Base-by-base conservation (phyloP, 164 flowering plant species). In the Malania oleifera region DNA sequence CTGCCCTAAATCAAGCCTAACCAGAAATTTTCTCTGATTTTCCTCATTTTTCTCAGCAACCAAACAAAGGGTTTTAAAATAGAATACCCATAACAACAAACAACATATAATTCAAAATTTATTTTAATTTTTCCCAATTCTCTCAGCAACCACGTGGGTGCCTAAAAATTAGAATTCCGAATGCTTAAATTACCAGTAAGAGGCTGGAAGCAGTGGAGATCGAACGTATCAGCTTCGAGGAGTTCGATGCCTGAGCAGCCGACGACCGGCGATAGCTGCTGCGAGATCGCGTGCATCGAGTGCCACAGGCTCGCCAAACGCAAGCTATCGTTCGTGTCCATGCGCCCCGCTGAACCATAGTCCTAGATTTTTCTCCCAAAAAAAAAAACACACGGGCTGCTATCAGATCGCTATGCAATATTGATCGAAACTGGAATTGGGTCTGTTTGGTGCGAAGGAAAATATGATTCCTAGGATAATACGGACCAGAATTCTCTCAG, bases 231-330 rank as follows among this genome's bases (percentile, higher is more conserved):
- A 1, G 98, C 97, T 72, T 92, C 87, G 23, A 87, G 92, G 6
- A 89, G 86, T 55, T 89, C 97, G 52, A 92, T 80, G 0, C 97
- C 98, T 0, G 73, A 59, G 62, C 97, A 89, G n/a, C 96, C 96
- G 24, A 65, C 45, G 23, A 70, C 73, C 0, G 98, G 98, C 3
- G 95, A 92, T 5, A 89, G 58, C 65, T 92, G 97, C 76, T 92
- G 97, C 40, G 98, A 92, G 62, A 92, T 92, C 1, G 97, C 98
- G 38, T 87, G 97, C 98, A 89, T 89, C 2, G 97, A 92, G 65
- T 89, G 98, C 98, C 98, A 87, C 43, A 92, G 63, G 68, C 98
- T 92, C 15, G 98, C 98, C 60, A 92, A 67, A 61, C 96, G 70
- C 86, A 92, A 68, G 65, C 88, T 89, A 50, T 89, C 96, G 62